Percentiles rank a stretch among this genome's conserved stretches.
Conservation (phyloP, 2,329 filamentous ascomycete species). For the Arthrobotrys conoides region DNA sequence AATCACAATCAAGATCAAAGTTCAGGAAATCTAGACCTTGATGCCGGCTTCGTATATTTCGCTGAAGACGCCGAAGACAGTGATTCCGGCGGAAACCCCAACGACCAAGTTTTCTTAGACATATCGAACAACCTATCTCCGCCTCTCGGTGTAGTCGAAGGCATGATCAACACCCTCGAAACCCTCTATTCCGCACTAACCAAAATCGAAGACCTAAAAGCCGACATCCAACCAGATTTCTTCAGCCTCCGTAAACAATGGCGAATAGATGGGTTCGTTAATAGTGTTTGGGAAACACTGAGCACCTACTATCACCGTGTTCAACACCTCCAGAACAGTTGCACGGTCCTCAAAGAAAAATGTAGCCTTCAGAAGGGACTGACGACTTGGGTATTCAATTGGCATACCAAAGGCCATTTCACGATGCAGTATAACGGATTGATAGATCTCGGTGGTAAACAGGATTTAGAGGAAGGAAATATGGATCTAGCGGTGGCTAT, state of each 20-base stretch:
- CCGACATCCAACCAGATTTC: slow-evolving; percentile 21
- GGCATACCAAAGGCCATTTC: neutral
- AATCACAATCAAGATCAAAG: too few species aligned
- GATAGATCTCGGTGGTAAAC: neutral
- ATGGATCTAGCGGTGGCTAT: slow-evolving; percentile 19
- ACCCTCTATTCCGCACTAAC: neutral
- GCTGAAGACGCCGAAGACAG: neutral
- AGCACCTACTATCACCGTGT: neutral
- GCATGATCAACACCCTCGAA: neutral
- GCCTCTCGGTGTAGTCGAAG: neutral
- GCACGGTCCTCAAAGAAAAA: neutral
- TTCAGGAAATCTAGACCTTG: neutral
- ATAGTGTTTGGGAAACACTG: neutral
- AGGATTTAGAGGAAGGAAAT: slow-evolving; percentile 12
- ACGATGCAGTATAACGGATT: neutral
- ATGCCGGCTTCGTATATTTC: neutral
- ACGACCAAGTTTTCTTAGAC: neutral
- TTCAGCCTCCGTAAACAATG: neutral
- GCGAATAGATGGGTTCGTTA: slow-evolving; percentile 2
- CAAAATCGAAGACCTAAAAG: neutral
- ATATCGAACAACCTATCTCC: neutral
- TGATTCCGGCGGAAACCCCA: neutral
- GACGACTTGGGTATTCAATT: neutral
- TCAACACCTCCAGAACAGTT: neutral
- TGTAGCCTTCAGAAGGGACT: neutral